Evolutionary conservation across 164 flowering plant species (phyloP).

Genomic region (grape (Vitis vinifera)): ASM3070453v1 NC_081809.1:1937501-1938000

Average conservation of each 20-base stretch:
- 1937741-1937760: constrained; percentile 11
- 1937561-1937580: no score
- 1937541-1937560: no score
- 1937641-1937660: constrained; percentile 42
- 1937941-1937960: constrained; percentile 76
- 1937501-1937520: no score
- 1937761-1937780: not conserved
- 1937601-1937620: no score
- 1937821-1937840: constrained; percentile 94
- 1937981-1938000: constrained; percentile 53
- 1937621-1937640: no score
- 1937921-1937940: constrained; percentile 32
- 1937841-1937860: constrained; percentile 74
- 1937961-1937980: constrained; percentile 84
- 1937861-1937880: constrained; percentile 73
- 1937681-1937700: constrained; percentile 91
- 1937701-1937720: constrained; percentile 81
- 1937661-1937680: constrained; percentile 93
- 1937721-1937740: constrained; percentile 81
- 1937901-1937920: constrained; percentile 67
- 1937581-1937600: no score
- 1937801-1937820: constrained; percentile 90
- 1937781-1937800: not conserved
- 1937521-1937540: no score
- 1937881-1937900: constrained; percentile 90